These are phyloP conservation scores for Smallanthus sonchifolius DNA, from an alignment of 129 eudicot species.

Conservation along the genomic window DNA sequence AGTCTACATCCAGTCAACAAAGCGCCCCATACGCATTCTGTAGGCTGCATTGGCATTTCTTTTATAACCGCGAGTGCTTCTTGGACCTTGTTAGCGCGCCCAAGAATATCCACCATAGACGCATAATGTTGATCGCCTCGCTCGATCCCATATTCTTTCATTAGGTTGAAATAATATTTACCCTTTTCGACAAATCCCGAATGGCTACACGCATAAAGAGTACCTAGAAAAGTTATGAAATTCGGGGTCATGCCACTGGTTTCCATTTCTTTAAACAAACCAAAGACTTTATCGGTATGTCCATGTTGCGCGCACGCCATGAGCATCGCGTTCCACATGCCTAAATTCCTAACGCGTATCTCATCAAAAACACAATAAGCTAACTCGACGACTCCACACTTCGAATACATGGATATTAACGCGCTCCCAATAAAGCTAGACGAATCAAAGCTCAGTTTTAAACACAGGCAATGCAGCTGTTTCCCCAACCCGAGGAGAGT, in stretches of 20 bases:
- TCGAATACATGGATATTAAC: conserved; percentile 77
- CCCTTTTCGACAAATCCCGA: conserved; percentile 80
- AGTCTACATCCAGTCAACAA: conserved; percentile 80
- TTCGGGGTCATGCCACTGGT: conserved; percentile 56
- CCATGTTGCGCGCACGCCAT: conserved; percentile 88
- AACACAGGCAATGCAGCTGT: conserved; percentile 64
- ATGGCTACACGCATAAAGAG: conserved; percentile 86
- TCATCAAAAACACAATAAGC: conserved; percentile 70
- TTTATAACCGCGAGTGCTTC: conserved; percentile 55
- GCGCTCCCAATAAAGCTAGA: conserved; percentile 81
- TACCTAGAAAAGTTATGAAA: conserved; percentile 71
- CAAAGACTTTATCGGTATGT: conserved; percentile 53
- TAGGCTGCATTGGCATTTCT: conserved; percentile 76
- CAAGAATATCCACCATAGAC: conserved; percentile 73
- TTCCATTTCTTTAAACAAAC: conserved; percentile 50
- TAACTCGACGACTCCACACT: conserved; percentile 61
- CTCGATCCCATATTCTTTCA: conserved; percentile 63
- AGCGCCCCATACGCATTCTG: conserved; percentile 93
- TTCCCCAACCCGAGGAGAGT: conserved; percentile 73
- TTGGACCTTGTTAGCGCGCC: conserved; percentile 75
- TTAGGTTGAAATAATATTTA: conserved; percentile 52
- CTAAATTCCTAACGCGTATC: conserved; percentile 48
- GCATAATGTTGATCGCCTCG: conserved; percentile 80
- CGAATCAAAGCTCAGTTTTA: conserved; percentile 55
- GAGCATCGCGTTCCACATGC: conserved; percentile 88